Base-by-base conservation (phyloP, 345 rosid species). In the Corymbia maculata region DNA sequence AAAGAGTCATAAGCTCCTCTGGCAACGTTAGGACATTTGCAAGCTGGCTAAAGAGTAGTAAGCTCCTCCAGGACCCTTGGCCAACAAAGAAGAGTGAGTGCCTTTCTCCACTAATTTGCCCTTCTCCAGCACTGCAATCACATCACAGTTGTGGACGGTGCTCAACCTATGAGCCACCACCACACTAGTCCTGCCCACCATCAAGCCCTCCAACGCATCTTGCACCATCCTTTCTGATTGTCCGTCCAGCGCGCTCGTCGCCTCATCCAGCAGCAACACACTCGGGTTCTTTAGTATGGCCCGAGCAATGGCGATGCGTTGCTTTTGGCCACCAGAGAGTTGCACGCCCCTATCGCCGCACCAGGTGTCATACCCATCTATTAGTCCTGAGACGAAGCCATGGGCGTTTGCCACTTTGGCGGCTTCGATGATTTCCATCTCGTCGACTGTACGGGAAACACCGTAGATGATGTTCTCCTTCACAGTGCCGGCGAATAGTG, bases 261-360 rank as follows among this genome's bases (percentile, higher is more conserved):
- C 93, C 85, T 91, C 92, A 3, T 92, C 93, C 6, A 92, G 49
- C 28, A 92, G 64, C 70, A 91, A 17, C 7, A 92, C 10, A 1
- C 86, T 45, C 1, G 92, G 92, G 47, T 91, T 85, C 85, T 89
- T 92, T 28, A 92, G 44, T 19, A 92, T 89, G 1, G 93, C 92
- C 28, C 92, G 85, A 4, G 93, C 92, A 79, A 92, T 90, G 4
- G 92, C 91, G 36, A 91, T 86, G 1, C 93, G 89, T 16, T 92
- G 93, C 66, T 89, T 92, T 26, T 91, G 93, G 5, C 93, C 92
- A 4, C 92, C 92, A 0, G 93, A 92, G 28, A 92, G 85, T 17
- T 91, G 93, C 79, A 90, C 84, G 21, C 92, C 93, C 13, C 86
- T 88, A 21, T 91, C 89, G 26, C 93, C 93, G 8, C 91, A 88